Conservation (phyloP, 805 yeast species). For the Pichia gijzeniarum region DNA sequence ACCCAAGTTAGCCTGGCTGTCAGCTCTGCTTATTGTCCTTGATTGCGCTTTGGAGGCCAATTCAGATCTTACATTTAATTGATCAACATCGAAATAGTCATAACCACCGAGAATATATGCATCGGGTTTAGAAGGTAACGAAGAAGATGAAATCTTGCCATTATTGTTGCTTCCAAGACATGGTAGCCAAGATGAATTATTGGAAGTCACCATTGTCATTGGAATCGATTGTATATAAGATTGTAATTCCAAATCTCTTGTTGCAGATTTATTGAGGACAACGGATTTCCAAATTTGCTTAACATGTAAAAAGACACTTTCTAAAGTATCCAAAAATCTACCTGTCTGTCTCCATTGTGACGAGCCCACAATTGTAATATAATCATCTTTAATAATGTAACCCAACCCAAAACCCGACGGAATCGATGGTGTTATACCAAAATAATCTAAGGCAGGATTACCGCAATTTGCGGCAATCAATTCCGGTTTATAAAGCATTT, state of each 20-base stretch:
- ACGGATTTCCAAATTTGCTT: constrained; percentile 30
- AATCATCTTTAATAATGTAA: constrained; percentile 46
- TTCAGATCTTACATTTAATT: constrained; percentile 41
- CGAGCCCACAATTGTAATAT: constrained; percentile 43
- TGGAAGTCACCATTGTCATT: constrained; percentile 28
- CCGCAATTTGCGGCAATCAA: constrained; percentile 49
- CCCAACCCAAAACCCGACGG: constrained; percentile 57
- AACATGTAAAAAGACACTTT: constrained; percentile 43
- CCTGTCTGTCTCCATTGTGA: constrained; percentile 57
- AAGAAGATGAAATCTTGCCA: neutral
- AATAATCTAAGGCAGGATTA: constrained; percentile 49
- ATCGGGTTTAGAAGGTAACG: constrained; percentile 13
- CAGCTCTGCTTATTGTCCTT: constrained; percentile 24
- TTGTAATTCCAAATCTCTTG: constrained; percentile 22
- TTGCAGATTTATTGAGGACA: constrained; percentile 10
- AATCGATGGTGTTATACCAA: constrained; percentile 56
- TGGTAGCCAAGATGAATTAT: constrained; percentile 18
- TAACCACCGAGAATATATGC: constrained; percentile 48
- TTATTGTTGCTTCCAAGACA: neutral
- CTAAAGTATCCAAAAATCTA: constrained; percentile 47
- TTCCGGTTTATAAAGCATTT: constrained; percentile 32
- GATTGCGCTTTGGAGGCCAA: constrained; percentile 24
- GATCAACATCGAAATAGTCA: constrained; percentile 55
- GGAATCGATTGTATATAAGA: constrained; percentile 29
- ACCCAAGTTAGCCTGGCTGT: constrained; percentile 12